Base-by-base conservation (phyloP, 805 yeast species). In the Osmozyma mogii region DNA sequence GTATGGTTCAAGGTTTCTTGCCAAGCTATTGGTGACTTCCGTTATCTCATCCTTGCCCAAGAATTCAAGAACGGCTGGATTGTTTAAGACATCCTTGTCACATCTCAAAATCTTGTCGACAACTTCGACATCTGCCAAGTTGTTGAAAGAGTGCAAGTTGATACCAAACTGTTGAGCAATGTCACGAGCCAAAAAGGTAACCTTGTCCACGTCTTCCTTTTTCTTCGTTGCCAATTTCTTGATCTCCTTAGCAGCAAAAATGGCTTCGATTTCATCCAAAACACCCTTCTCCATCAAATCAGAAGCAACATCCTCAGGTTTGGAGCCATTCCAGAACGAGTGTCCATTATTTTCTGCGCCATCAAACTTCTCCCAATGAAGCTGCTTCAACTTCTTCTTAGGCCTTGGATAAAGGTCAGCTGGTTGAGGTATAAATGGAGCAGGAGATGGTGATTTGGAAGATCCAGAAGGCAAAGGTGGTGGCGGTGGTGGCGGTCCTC, bases 301-400 rank as follows among this genome's bases (percentile, higher is more conserved):
- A 24, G 54, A 59, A 3, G 68, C 72, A 27, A 72, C 54, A 0
- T 45, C 34, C 9, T 60, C 58, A 13, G 71, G 68, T 27, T 69
- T 62, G 1, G 58, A 44, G 23, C 50, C 47, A 17, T 64, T 65
- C 94, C 94, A 82, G 41, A 82, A 67, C 0, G 92, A 78, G 24
- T 70, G 63, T 11, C 64, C 58, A 10, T 77, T 59, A 17, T 41
- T 41, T 13, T 36, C 43, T 11, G 46, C 42, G 28, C 62, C 52
- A 9, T 77, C 82, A 26, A 82, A 58, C 45, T 75, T 80, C 38
- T 82, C 92, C 94, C 92, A 82, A 44, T 82, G 94, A 38, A 82
- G 70, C 45, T 82, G 94, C 47, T 80, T 82, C 57, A 82, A 56
- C 51, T 74, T 77, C 37, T 63, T 66, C 50, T 65, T 66, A 12